A percentile compares a stretch with the other conserved stretches of the same genome.
These are phyloP conservation scores for Phytopythium cucurbitacearum DNA, from an alignment of 352 stramenopile genomes.

Conservation along the genomic window DNA sequence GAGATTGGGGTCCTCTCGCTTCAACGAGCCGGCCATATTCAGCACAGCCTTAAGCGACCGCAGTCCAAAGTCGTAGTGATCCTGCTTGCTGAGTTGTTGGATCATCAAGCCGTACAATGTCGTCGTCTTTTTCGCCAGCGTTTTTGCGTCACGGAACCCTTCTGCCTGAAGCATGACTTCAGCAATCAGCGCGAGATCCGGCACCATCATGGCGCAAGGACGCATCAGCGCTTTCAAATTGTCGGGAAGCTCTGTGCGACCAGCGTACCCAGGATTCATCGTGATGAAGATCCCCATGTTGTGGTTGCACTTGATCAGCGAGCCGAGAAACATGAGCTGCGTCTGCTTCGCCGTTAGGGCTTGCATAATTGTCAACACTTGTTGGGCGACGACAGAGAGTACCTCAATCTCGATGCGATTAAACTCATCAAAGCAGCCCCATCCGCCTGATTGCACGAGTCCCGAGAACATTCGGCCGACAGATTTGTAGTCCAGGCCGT, in stretches of 20 bases:
- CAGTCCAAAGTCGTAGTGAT: constrained; percentile 86
- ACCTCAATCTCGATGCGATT: constrained; percentile 96
- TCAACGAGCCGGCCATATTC: constrained; percentile 85
- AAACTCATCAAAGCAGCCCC: constrained; percentile 95
- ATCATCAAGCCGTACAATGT: constrained; percentile 87
- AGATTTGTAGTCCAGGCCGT: constrained; percentile 93
- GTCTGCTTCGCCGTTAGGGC: constrained; percentile 71
- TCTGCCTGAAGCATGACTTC: constrained; percentile 87
- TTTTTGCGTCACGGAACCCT: constrained; percentile 79
- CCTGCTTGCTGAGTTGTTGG: constrained; percentile 84
- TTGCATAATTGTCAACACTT: constrained; percentile 89
- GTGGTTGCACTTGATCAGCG: constrained; percentile 80
- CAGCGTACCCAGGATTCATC: constrained; percentile 91
- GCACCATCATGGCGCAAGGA: constrained; percentile 87
- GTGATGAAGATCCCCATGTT: constrained; percentile 93
- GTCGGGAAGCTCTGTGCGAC: constrained; percentile 85
- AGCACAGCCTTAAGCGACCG: constrained; percentile 81
- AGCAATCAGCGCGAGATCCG: constrained; percentile 77
- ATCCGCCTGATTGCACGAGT: constrained; percentile 90
- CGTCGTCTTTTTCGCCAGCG: constrained; percentile 81
- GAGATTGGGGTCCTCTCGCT: constrained; percentile 94
- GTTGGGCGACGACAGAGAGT: constrained; percentile 90
- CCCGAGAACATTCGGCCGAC: constrained; percentile 92
- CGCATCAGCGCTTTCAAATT: constrained; percentile 87
- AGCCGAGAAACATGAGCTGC: constrained; percentile 82